Base-by-base conservation (phyloP, 768 basidiomycete species). In the Tylopilus intermedius region DNA sequence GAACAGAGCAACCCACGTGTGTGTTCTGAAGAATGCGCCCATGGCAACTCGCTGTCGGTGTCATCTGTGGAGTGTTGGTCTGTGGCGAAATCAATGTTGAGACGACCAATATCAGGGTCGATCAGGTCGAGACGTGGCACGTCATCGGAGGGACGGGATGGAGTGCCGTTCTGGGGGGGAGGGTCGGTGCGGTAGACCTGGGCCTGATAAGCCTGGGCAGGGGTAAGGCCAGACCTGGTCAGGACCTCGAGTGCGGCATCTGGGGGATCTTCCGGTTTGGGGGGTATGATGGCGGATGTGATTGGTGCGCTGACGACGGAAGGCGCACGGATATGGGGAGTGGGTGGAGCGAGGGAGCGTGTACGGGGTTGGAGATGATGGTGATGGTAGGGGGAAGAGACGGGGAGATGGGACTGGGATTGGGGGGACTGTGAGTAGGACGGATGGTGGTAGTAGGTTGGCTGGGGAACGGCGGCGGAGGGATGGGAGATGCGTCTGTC, bases 151-250 rank as follows among this genome's bases (percentile, higher is more conserved):
- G 64, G 49, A 51, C 50, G 56, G 55, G 64, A 51, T 10, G 65
- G 54, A 13, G 48, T 43, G 53, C 69, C 70, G 45, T 73, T 69
- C 55, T 50, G 70, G 51, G 60, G 50, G 59, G 69, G 61, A 39
- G 76, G 71, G 51, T 67, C 74, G 61, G 75, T 80, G 53, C 69
- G 70, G 61, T 82, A 83, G 43, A 88, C 77, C 66, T 90, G 86
- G 8, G 83, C 81, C 62, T 89, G 90, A 71, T 90, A 90, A 33
- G 86, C 83, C 66, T 91, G 89, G 9, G 87, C 85, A 41, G 86
- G 82, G 4, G 87, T 86, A 47, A 89, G 77, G 3, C 81, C 83
- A 33, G 77, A 71, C 50, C 72, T 74, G 15, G 74, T 70, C 43
- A 73, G 60, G 22, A 68, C 67, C 55, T 82, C 79, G 56, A 73